A percentile compares a stretch with the other conserved stretches of the same genome.
Evolutionary conservation across 768 basidiomycete species (phyloP).

Genomic region (Neoboletus brunneissimus): DNA sequence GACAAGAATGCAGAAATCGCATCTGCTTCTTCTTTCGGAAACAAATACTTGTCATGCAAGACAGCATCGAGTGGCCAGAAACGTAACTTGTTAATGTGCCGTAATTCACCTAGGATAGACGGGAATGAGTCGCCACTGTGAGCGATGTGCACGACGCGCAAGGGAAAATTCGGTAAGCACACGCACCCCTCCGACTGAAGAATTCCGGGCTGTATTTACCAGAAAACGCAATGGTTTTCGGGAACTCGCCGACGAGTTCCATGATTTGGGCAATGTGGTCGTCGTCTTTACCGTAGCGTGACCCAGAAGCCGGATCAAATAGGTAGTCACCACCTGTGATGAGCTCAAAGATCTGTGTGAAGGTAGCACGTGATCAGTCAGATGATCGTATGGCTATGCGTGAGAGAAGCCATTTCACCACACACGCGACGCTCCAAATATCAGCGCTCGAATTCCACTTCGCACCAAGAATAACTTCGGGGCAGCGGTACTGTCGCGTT

Average conservation of each 20-base stretch:
- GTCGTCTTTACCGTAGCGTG: conserved; percentile 94
- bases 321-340: conserved; percentile 97
- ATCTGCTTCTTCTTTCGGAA: conserved; percentile 79
- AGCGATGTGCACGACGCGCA: conserved; percentile 3
- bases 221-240: conserved; percentile 74
- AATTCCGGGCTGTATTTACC: conserved; percentile 95
- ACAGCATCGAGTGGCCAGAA: conserved; percentile 86
- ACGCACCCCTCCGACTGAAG: conserved; percentile 90
- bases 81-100: conserved; percentile 91
- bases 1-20: conserved; percentile 75
- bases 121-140: conserved; percentile 1
- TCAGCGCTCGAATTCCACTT: conserved; percentile 96
- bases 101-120: conserved; percentile 62
- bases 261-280: conserved; percentile 98
- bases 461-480: conserved; percentile 94
- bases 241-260: conserved; percentile 91
- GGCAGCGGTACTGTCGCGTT: conserved; percentile 95
- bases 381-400: not conserved
- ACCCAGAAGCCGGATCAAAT: conserved; percentile 94
- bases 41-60: conserved; percentile 93
- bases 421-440: conserved; percentile 94
- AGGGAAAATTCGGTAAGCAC: not conserved
- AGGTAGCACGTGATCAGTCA: not conserved
- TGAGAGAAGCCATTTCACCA: conserved; percentile 51
- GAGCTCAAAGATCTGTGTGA: conserved; percentile 81